A percentile compares a stretch with the other conserved stretches of the same genome.
Conservation (phyloP, 768 basidiomycete species). For the button mushroom (Agaricus bisporus) region DNA sequence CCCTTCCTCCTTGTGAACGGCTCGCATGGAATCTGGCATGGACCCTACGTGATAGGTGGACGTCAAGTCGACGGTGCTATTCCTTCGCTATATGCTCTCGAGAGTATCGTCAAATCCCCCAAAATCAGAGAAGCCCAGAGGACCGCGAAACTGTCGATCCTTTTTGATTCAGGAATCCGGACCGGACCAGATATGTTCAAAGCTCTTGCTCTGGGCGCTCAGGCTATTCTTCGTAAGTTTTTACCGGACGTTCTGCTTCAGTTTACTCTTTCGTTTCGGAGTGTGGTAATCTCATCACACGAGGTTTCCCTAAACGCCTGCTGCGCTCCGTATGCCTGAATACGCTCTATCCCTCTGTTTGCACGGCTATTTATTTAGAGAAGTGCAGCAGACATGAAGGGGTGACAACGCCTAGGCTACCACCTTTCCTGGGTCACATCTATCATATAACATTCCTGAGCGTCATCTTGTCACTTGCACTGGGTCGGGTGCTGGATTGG, state of each 20-base stretch:
- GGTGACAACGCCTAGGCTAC: no score
- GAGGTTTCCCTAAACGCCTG: no score
- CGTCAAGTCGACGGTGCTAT: conserved; percentile 78
- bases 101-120: conserved; percentile 57
- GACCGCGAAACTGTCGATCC: conserved; percentile 55
- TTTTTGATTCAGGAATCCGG: conserved; percentile 80
- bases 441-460: no score
- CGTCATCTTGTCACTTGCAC: no score
- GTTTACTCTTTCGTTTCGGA: no score
- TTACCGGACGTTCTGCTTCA: background rate
- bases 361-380: no score
- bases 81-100: conserved; percentile 65
- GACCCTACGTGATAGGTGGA: conserved; percentile 38
- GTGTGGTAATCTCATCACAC: no score
- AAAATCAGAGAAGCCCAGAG: conserved; percentile 52
- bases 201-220: conserved; percentile 81
- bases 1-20: background rate
- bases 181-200: conserved; percentile 81
- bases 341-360: no score
- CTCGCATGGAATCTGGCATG: background rate
- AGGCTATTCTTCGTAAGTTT: conserved; percentile 65
- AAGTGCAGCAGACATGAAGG: no score
- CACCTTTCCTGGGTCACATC: no score
- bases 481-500: no score
- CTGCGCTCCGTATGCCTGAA: no score